These are phyloP conservation scores for Gonium pectorale DNA, from an alignment of 139 green algal species.

Conservation along the genomic window DNA sequence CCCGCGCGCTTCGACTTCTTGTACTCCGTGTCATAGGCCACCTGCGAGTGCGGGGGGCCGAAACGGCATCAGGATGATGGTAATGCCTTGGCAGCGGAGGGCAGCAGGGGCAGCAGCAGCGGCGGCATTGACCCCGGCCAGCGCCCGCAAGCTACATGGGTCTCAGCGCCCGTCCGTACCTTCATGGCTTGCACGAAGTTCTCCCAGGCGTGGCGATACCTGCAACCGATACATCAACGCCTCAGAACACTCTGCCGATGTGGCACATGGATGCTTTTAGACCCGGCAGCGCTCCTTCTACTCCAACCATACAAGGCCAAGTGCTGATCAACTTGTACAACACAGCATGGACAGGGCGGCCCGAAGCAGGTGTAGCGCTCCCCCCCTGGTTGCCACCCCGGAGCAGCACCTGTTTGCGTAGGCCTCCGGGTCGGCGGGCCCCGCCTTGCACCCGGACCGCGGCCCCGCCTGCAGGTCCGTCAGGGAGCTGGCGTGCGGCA, in stretches of 20 bases:
- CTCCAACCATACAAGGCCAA: no score
- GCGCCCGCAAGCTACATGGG: no score
- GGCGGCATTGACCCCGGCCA: not conserved
- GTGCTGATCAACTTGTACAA: not conserved
- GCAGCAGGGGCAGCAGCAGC: not conserved
- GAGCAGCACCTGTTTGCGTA: constrained; percentile 17
- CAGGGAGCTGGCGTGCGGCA: constrained; percentile 10
- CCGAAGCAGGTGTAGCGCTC: not conserved
- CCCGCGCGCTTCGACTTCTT: constrained; percentile 44
- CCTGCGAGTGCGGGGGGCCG: not conserved
- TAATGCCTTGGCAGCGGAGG: not conserved
- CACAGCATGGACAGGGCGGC: not conserved
- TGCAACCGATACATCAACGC: not conserved
- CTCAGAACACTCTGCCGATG: not conserved
- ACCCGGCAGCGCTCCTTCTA: not conserved
- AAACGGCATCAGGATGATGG: not conserved
- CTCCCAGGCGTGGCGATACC: constrained; percentile 21
- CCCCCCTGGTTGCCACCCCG: not conserved
- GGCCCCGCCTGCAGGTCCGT: constrained; percentile 5
- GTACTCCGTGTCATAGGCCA: constrained; percentile 19
- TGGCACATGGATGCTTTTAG: not conserved
- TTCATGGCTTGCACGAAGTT: constrained; percentile 8
- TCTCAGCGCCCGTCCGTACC: not conserved
- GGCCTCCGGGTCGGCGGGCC: not conserved
- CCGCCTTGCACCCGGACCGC: not conserved